A percentile compares a stretch with the other conserved stretches of the same genome.
These are phyloP conservation scores for Suhomyces xylopsoci DNA, from an alignment of 805 yeast genomes.

Conservation along the genomic window DNA sequence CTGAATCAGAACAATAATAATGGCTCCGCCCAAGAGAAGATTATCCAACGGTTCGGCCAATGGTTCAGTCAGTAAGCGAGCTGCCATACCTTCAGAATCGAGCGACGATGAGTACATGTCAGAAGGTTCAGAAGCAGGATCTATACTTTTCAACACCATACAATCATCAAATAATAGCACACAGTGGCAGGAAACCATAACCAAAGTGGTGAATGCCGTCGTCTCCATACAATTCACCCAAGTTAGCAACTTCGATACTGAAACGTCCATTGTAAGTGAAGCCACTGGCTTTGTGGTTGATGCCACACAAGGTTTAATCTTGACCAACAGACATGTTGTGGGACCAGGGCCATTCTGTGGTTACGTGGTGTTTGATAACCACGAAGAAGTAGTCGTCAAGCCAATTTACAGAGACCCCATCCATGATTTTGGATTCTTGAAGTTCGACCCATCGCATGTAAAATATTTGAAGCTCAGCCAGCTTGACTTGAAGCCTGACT, in stretches of 20 bases:
- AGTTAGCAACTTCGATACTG: constrained; percentile 85
- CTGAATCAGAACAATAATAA: neutral
- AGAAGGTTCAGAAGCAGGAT: constrained; percentile 6
- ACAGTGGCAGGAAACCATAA: constrained; percentile 14
- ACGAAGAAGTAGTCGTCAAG: constrained; percentile 83
- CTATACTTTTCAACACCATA: constrained; percentile 13
- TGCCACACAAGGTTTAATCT: constrained; percentile 71
- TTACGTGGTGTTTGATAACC: constrained; percentile 88
- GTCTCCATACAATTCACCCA: constrained; percentile 88
- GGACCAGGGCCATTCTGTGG: constrained; percentile 95
- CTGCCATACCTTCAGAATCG: neutral
- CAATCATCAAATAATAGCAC: constrained; percentile 14
- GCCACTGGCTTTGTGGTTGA: constrained; percentile 98
- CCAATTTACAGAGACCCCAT: constrained; percentile 92
- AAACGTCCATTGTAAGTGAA: constrained; percentile 72
- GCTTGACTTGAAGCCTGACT: constrained; percentile 69
- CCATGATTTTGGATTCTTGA: constrained; percentile 88
- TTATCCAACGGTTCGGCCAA: constrained; percentile 9
- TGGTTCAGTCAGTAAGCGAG: constrained; percentile 4
- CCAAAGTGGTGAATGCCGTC: constrained; percentile 46
- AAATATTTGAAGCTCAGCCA: constrained; percentile 72
- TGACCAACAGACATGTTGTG: constrained; percentile 92
- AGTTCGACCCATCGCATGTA: constrained; percentile 67
- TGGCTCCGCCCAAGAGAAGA: constrained; percentile 7
- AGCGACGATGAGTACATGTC: constrained; percentile 10